Evolutionary conservation across 306 rosid species (phyloP), one percentile per base, ranked within the genome.

Genomic region (Casuarina glauca): DNA sequence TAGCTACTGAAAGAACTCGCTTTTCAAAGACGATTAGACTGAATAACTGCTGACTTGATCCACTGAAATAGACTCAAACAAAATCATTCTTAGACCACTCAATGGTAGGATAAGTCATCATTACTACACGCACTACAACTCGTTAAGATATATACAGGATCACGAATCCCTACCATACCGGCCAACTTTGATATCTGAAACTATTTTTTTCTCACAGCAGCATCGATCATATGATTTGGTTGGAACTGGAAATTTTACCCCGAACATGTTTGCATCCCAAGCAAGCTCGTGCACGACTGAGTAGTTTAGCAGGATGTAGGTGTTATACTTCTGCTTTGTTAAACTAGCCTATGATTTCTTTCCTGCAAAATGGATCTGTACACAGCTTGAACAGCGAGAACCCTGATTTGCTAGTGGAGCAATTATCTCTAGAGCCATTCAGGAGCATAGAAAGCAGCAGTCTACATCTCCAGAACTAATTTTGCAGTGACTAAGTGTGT

Each of bases 401-500:
- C 48, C 67, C 69, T 49, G 42, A 41, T 2, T 11, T 17, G 10
- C 13, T 49, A 76, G 69, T 78, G 61, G 32, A 61, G 80, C 62
- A 41, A 58, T 58, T 77, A 66, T 63, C 73, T 54, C 67, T 75
- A 26, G 69, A 48, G 11, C 39, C 64, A 8, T 53, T 67, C 50
- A 66, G 74, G 53, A 61, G 26, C 70, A 35, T 9, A 26, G 72
- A 74, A 75, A 35, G 42, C 67, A 49, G 76, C 36, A 39, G 26
- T 75, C 84, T 84, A 87, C 52, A 79, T 32, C 76, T 16, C 58
- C 67, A 74, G 75, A 51, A 72, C 58, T 42, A 86, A 58, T 38
- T 19, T 84, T 75, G 83, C 80, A 36, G 80, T 19, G 54, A 85
- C 83, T 11, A 89, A 74, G 41, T 82, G 61, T 77, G 80, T 80